phyloP scores from a whole-genome alignment of 768 basidiomycete species.

The Mycena galericulata region DNA sequence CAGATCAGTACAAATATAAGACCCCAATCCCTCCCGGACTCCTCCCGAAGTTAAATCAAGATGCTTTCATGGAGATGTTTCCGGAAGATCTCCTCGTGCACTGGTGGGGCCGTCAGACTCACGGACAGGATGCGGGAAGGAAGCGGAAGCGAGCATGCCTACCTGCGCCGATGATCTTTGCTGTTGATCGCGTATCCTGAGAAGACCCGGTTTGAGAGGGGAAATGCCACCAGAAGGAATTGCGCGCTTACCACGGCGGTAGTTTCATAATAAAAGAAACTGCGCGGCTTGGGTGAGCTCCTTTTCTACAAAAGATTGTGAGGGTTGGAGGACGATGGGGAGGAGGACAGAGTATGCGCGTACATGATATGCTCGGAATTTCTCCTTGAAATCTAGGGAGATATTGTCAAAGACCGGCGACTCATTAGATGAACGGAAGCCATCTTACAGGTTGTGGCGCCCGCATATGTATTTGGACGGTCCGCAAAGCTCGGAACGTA shows the following conservation, averaged over 20 bases:
- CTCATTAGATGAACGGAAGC: not conserved
- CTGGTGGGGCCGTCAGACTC: no score
- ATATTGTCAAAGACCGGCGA: not conserved
- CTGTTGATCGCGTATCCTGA: conserved; percentile 35
- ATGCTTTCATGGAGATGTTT: conserved; percentile 23
- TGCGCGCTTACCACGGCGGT: conserved; percentile 59
- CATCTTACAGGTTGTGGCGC: conserved; percentile 72
- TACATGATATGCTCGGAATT: conserved; percentile 74
- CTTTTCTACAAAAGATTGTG: conserved; percentile 55
- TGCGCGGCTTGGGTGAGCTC: conserved; percentile 62
- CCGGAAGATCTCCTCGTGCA: conserved; percentile 34
- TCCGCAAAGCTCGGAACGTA: conserved; percentile 75
- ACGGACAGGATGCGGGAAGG: not conserved
- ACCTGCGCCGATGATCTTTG: conserved; percentile 36
- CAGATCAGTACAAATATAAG: conserved; percentile 5
- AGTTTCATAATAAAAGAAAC: conserved; percentile 64
- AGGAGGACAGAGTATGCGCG: conserved; percentile 33
- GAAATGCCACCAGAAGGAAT: not conserved
- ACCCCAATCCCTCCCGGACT: not conserved
- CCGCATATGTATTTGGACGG: conserved; percentile 65
- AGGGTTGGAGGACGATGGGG: not conserved
- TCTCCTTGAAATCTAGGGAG: conserved; percentile 72
- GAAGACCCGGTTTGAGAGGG: not conserved
- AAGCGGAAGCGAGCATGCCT: not conserved
- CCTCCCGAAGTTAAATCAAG: not conserved